phyloP scores from a whole-genome alignment of 2,329 filamentous ascomycete genomes.

The Fusarium chuoi region DNA sequence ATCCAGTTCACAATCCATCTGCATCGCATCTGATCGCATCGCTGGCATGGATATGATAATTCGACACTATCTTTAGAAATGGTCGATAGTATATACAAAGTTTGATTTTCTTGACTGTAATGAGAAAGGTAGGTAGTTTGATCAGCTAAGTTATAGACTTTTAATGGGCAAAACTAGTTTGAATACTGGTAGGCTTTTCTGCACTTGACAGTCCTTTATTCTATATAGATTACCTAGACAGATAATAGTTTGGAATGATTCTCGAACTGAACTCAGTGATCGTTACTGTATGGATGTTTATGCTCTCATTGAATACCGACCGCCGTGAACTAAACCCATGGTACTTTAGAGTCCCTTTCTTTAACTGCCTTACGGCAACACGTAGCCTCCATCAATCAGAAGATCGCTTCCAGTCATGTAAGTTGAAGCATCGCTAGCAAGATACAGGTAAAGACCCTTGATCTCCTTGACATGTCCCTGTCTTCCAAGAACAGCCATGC shows the following conservation, averaged over 20 bases:
- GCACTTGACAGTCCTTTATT: not conserved
- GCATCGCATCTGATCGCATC: not conserved
- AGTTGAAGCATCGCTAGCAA: slow-evolving; percentile 58
- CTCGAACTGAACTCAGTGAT: not conserved
- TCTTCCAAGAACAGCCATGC: slow-evolving; percentile 63
- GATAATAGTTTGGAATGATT: not conserved
- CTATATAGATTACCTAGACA: no score
- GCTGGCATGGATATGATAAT: no score
- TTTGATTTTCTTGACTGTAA: not conserved
- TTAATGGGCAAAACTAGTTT: not conserved
- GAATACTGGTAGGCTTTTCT: not conserved
- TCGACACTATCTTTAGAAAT: not conserved
- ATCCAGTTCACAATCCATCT: not conserved
- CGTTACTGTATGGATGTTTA: no score
- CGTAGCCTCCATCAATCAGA: slow-evolving; percentile 32
- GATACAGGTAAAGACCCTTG: slow-evolving; percentile 67
- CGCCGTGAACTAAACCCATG: not conserved
- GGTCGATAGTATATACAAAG: not conserved
- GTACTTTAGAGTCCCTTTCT: not conserved
- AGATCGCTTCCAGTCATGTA: slow-evolving; percentile 35
- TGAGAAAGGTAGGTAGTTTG: not conserved
- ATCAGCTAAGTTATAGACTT: no score
- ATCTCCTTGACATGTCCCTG: slow-evolving; percentile 73
- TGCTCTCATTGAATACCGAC: not conserved
- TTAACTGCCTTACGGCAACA: slow-evolving; percentile 2